A percentile compares a stretch with the other conserved stretches of the same genome.
These are phyloP conservation scores for Jamesozyma spencerorum DNA, from an alignment of 805 yeast genomes.

Conservation along the genomic window DNA sequence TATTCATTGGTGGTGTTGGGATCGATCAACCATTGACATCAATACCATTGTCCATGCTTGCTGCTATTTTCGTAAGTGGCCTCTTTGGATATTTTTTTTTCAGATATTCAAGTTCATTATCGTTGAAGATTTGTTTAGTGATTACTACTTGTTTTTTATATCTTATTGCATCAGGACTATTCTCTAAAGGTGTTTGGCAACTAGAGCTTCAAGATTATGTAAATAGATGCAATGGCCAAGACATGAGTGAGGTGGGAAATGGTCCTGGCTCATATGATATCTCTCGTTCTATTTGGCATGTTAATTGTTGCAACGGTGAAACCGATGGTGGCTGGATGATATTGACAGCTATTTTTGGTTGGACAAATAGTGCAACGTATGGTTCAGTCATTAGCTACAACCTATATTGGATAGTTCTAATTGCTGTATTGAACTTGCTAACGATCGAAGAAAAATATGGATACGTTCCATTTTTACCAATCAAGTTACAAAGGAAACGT, in stretches of 20 bases:
- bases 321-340: conserved; percentile 93
- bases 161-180: conserved; percentile 76
- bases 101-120: conserved; percentile 68
- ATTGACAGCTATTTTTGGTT: conserved; percentile 78
- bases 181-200: conserved; percentile 86
- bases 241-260: conserved; percentile 77
- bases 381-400: conserved; percentile 73
- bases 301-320: conserved; percentile 86
- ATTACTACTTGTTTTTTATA: conserved; percentile 73
- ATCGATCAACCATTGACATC: conserved; percentile 59
- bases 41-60: conserved; percentile 52
- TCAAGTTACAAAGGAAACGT: conserved; percentile 48
- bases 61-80: conserved; percentile 52
- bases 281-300: conserved; percentile 78
- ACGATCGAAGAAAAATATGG: conserved; percentile 50
- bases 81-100: conserved; percentile 60
- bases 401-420: conserved; percentile 53
- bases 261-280: conserved; percentile 93
- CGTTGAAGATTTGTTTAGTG: conserved; percentile 65
- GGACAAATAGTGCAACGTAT: conserved; percentile 91
- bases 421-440: conserved; percentile 37
- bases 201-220: conserved; percentile 73
- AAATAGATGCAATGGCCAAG: conserved; percentile 66
- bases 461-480: conserved; percentile 51
- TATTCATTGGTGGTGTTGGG: conserved; percentile 83